These are phyloP conservation scores for Dichomitus squalens DNA, from an alignment of 1,284 basidiomycete genomes.

Conservation along the genomic window DNA sequence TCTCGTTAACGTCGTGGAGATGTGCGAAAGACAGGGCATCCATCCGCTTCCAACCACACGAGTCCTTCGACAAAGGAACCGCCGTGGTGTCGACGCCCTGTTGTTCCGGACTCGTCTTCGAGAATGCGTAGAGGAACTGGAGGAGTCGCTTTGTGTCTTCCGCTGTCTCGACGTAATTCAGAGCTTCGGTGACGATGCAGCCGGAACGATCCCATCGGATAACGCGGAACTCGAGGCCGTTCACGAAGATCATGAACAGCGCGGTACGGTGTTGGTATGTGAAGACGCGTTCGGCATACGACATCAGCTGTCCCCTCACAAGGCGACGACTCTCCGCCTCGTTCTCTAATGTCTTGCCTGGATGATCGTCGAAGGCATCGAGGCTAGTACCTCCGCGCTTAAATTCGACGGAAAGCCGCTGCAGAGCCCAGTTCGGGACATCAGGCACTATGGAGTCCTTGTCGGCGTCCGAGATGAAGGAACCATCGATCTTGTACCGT, in stretches of 20 bases:
- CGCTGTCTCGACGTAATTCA: slow-evolving; percentile 3
- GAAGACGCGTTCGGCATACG: neutral
- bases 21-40: neutral
- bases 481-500: neutral
- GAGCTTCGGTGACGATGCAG: neutral
- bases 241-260: slow-evolving; percentile 11
- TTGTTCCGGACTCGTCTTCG: neutral
- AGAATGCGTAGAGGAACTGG: slow-evolving; percentile 2
- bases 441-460: neutral
- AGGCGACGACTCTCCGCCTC: neutral
- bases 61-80: neutral
- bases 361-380: neutral
- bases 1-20: neutral
- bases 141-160: neutral
- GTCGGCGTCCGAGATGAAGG: neutral
- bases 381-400: neutral
- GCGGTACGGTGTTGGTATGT: slow-evolving; percentile 10
- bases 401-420: slow-evolving; percentile 1
- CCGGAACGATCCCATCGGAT: slow-evolving; percentile 18
- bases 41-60: slow-evolving; percentile 11
- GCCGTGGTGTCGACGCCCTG: slow-evolving; percentile 11
- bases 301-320: neutral
- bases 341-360: neutral
- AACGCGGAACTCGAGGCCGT: slow-evolving; percentile 5
- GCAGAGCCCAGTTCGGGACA: neutral